These are phyloP conservation scores for Cryptosporidium baileyi DNA, from an alignment of 169 alveolate genomes.

Conservation along the genomic window DNA sequence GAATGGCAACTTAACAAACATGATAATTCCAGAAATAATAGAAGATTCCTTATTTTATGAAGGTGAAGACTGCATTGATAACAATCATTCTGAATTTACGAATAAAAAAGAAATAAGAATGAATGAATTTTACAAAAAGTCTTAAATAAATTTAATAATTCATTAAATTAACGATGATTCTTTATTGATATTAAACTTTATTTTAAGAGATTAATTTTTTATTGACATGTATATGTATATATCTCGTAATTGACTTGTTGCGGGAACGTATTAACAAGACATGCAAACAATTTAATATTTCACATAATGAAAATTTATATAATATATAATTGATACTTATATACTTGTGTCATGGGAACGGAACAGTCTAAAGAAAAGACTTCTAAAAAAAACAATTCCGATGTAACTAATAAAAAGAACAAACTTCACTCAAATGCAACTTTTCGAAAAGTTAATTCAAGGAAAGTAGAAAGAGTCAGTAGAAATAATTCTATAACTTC, in stretches of 20 bases:
- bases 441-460: not conserved
- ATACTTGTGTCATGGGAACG: not conserved
- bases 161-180: too few species aligned
- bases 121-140: too few species aligned
- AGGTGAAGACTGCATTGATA: not conserved
- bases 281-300: not conserved
- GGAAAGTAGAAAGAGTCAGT: not conserved
- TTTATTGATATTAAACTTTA: too few species aligned
- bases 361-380: not conserved
- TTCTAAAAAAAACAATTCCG: not conserved
- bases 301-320: not conserved
- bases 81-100: too few species aligned
- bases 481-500: not conserved
- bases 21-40: not conserved
- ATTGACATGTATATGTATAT: too few species aligned
- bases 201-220: too few species aligned
- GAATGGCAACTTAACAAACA: conserved; percentile 13
- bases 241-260: too few species aligned
- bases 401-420: not conserved
- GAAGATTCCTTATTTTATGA: conserved; percentile 42
- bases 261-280: too few species aligned
- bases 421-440: not conserved
- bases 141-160: too few species aligned
- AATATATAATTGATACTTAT: not conserved
- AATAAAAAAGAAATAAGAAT: too few species aligned